phyloP scores from a whole-genome alignment of 768 basidiomycete species.

The Podaxis sp. region DNA sequence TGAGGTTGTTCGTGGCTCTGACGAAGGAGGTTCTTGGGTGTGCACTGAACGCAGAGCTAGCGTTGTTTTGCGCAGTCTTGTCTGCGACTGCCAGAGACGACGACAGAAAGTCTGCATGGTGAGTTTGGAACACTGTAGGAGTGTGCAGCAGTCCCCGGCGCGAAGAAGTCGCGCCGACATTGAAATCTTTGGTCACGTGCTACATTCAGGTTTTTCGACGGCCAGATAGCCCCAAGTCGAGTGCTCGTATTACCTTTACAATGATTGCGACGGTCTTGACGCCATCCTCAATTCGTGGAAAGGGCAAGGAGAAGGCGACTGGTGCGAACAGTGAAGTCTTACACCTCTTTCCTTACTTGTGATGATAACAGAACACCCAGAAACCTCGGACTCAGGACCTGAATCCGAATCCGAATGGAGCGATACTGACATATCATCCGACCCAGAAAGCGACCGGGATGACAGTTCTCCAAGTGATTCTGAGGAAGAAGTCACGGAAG shows the following conservation, averaged over 20 bases:
- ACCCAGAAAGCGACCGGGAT: constrained; percentile 1
- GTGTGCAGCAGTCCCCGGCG: neutral
- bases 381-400: constrained; percentile 31
- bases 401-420: constrained; percentile 38
- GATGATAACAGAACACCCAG: constrained; percentile 17
- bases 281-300: constrained; percentile 22
- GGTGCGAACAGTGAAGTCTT: constrained; percentile 24
- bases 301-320: constrained; percentile 47
- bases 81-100: constrained; percentile 20
- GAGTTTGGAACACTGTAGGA: neutral
- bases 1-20: constrained; percentile 59
- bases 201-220: neutral
- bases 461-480: constrained; percentile 31
- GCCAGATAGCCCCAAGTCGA: neutral
- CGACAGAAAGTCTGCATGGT: constrained; percentile 26
- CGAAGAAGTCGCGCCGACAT: neutral
- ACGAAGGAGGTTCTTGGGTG: constrained; percentile 15
- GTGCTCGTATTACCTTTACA: constrained; percentile 4
- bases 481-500: constrained; percentile 49
- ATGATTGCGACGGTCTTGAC: constrained; percentile 19
- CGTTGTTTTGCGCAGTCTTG: constrained; percentile 19
- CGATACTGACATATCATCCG: neutral
- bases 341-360: neutral
- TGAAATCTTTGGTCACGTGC: constrained; percentile 14
- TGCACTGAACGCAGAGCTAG: constrained; percentile 20